Evolutionary conservation across 1,139 yeast genomes (phyloP).

Genomic region (Blastobotrys arbuscula): DNA sequence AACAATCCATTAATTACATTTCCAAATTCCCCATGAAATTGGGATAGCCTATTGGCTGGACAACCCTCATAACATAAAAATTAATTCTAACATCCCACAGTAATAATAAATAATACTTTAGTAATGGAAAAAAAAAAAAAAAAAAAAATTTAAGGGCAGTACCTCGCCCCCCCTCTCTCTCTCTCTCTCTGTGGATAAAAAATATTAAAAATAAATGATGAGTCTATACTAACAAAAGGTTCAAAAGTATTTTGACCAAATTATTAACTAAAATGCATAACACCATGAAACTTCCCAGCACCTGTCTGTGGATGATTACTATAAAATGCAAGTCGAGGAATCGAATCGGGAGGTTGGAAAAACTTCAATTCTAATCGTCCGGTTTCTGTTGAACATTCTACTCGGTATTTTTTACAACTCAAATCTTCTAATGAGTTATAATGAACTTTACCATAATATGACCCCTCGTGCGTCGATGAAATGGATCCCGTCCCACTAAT

Average conservation of each 20-base stretch:
- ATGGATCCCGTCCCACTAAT: slow-evolving; percentile 29
- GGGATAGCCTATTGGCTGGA: no score
- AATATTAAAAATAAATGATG: no score
- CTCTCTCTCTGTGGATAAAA: no score
- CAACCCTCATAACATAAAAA: no score
- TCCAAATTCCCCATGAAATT: no score
- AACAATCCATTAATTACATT: no score
- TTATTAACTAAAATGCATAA: slow-evolving; percentile 7
- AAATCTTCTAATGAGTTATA: slow-evolving; percentile 26
- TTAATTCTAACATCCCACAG: no score
- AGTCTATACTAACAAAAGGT: neutral
- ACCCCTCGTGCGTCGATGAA: slow-evolving; percentile 23
- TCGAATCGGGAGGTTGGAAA: slow-evolving; percentile 9
- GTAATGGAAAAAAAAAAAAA: no score
- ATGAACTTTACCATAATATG: slow-evolving; percentile 24
- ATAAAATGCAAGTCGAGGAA: slow-evolving; percentile 10
- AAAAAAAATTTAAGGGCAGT: no score
- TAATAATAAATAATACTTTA: no score
- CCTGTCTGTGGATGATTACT: slow-evolving; percentile 12
- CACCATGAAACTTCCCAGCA: slow-evolving; percentile 10
- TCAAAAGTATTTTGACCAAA: neutral
- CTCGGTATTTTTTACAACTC: slow-evolving; percentile 22
- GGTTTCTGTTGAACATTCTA: slow-evolving; percentile 21
- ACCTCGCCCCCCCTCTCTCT: no score
- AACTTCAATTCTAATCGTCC: slow-evolving; percentile 13